A percentile compares a stretch with the other conserved stretches of the same genome.
Conservation (phyloP, 225 moss, liverwort and hornwort species). For the Thuidium tamariscinum region DNA sequence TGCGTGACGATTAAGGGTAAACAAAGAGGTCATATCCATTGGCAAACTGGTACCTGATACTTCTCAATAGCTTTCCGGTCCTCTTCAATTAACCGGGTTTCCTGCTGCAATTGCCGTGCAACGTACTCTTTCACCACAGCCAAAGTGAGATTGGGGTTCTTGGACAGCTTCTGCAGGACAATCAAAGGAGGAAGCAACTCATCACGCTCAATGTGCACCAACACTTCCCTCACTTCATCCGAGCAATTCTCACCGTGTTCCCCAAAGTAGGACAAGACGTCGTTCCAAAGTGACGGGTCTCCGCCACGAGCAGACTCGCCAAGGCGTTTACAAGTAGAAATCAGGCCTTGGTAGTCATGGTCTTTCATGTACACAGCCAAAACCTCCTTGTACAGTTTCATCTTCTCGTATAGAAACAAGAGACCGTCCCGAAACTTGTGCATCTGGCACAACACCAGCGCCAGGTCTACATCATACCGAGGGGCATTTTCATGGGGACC, state of each 20-base stretch:
- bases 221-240: constrained; percentile 91
- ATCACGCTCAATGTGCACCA: constrained; percentile 82
- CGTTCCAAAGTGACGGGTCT: constrained; percentile 87
- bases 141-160: constrained; percentile 77
- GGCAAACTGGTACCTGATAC: constrained; percentile 52
- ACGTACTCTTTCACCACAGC: constrained; percentile 94
- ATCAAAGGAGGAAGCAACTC: constrained; percentile 86
- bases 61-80: constrained; percentile 93
- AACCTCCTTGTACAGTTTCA: constrained; percentile 99
- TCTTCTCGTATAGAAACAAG: constrained; percentile 86
- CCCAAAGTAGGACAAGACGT: constrained; percentile 88
- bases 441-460: constrained; percentile 96
- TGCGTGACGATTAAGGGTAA: not conserved
- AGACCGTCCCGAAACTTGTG: constrained; percentile 88
- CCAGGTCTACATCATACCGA: constrained; percentile 88
- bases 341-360: constrained; percentile 85
- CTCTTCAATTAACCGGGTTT: constrained; percentile 82
- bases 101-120: constrained; percentile 82
- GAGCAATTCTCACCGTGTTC: constrained; percentile 87
- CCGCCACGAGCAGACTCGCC: constrained; percentile 88
- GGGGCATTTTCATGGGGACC: constrained; percentile 93
- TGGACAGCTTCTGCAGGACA: constrained; percentile 81
- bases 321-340: constrained; percentile 88
- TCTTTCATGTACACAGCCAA: constrained; percentile 91
- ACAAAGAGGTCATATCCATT: not conserved